Base-by-base conservation (phyloP, 768 basidiomycete species). In the Mycena polygramma region DNA sequence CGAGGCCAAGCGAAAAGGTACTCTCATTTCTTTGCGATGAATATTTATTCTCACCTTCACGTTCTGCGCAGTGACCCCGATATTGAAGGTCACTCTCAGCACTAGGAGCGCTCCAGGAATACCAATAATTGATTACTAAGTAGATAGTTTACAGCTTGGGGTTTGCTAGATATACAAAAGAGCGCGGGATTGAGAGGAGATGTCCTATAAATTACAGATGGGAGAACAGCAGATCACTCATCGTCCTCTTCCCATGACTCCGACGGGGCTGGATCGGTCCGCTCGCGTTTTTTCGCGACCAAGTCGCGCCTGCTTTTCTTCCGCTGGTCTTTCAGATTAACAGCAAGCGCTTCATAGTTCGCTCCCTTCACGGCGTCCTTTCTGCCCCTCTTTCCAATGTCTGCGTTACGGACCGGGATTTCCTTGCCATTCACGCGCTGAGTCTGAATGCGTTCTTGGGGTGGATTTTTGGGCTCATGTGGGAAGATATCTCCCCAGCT, bases 401-500 rank as follows among this genome's bases (percentile, higher is more conserved):
- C 89, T 37, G 80, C 77, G 26, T 88, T 87, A 61, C 78, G 81
- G 4, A 75, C 72, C 3, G 76, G 70, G 24, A 69, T 77, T 63
- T 77, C 80, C 57, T 76, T 69, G 51, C 79, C 77, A 57, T 78
- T 80, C 8, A 73, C 68, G 70, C 75, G 79, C 66, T 75, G 77
- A 52, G 83, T 81, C 74, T 87, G 84, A 75, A 84, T 82, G 4
- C 92, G 90, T 71, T 91, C 88, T 65, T 93, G 89, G 0, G 93
- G 90, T 8, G 84, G 76, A 76, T 93, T 94, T 80, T 96, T 96
- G 7, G 96, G 90, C 20, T 84, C 81, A 77, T 98, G 97, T 24
- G 98, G 98, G 81, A 99, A 98, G 26, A 95, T 84, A 78, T 99
- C 98, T 22, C 98, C 98, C 97, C 97, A 99, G 13, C 80, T 81